These are phyloP conservation scores for Calonectria pseudoreteaudii DNA, from an alignment of 2,329 filamentous ascomycete species.

Conservation along the genomic window DNA sequence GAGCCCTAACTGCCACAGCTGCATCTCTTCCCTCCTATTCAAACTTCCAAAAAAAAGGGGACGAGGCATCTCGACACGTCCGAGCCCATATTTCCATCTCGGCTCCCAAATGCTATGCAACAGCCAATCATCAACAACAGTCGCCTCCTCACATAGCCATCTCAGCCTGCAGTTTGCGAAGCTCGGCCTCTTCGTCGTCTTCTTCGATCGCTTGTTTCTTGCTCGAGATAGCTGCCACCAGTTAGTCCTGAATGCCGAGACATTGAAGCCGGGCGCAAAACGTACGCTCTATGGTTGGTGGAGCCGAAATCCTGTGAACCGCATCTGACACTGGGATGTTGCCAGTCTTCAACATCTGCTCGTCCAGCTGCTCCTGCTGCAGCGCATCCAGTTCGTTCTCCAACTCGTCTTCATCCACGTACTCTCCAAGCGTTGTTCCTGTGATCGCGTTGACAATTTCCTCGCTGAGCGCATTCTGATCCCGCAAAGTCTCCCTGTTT, in stretches of 20 bases:
- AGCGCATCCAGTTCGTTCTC: conserved; percentile 86
- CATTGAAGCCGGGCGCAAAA: conserved; percentile 34
- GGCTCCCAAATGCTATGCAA: conserved; percentile 42
- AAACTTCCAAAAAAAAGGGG: conserved; percentile 18
- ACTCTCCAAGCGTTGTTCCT: conserved; percentile 73
- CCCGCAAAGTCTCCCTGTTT: conserved; percentile 85
- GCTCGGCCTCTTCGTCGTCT: conserved; percentile 95
- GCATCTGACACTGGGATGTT: conserved; percentile 84
- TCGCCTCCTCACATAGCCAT: conserved; percentile 83
- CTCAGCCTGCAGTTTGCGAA: conserved; percentile 92
- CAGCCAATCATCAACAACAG: conserved; percentile 23
- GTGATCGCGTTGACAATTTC: conserved; percentile 92
- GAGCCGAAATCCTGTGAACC: conserved; percentile 81
- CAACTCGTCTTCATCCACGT: conserved; percentile 86
- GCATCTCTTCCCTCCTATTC: conserved; percentile 32
- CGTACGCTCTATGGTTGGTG: conserved; percentile 81
- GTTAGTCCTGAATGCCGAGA: conserved; percentile 26
- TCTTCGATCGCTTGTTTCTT: conserved; percentile 69
- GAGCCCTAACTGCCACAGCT: conserved; percentile 25
- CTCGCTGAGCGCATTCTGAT: conserved; percentile 92
- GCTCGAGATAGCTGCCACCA: conserved; percentile 45
- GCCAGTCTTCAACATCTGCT: conserved; percentile 92
- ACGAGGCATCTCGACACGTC: conserved; percentile 10
- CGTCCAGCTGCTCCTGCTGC: conserved; percentile 92
- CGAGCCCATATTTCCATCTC: conserved; percentile 25